Evolutionary conservation across 371 early-diverging fungal species (phyloP).

Genomic region (Batrachochytrium dendrobatidis): DNA sequence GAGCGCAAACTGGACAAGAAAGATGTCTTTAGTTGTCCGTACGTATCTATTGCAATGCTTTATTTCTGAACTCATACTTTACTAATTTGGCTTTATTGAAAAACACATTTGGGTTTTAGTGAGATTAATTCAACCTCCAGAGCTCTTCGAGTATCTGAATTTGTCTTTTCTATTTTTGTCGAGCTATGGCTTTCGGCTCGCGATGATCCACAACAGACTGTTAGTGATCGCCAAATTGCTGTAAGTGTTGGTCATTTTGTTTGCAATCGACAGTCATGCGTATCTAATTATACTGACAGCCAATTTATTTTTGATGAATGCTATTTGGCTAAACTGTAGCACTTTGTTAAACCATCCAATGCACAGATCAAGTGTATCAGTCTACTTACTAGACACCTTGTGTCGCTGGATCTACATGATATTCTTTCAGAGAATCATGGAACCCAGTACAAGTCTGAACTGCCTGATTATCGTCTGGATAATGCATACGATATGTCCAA

Average conservation of each 20-base stretch:
- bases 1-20: too few species aligned
- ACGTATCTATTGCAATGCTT: too few species aligned
- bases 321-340: background rate
- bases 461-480: background rate
- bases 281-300: too few species aligned
- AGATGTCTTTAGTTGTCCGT: too few species aligned
- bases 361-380: background rate
- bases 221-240: too few species aligned
- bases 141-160: background rate
- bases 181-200: background rate
- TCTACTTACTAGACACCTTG: background rate
- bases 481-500: slow-evolving; percentile 5
- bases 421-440: background rate
- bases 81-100: too few species aligned
- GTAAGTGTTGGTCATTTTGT: too few species aligned
- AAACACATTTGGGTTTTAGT: background rate
- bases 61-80: too few species aligned
- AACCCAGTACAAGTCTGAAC: background rate
- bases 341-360: background rate
- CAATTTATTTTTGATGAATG: too few species aligned
- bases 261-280: too few species aligned
- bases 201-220: background rate
- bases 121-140: background rate
- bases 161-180: slow-evolving; percentile 3
- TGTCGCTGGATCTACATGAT: background rate